These are phyloP conservation scores for Solanum appendiculatum DNA, from an alignment of 257 asterid genomes.

Conservation along the genomic window DNA sequence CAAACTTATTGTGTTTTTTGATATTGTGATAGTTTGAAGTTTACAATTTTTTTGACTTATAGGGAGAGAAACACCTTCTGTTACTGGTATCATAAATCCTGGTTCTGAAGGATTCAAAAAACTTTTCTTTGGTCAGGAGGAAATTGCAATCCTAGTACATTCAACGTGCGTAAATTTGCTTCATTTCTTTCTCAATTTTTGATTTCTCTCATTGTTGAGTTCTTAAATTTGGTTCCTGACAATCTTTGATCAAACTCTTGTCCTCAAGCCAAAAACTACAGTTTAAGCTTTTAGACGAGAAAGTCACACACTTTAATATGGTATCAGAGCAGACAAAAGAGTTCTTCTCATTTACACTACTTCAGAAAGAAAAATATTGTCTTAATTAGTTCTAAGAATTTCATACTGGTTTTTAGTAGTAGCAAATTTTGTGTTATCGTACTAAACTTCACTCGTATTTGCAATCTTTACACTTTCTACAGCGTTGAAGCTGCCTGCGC, in stretches of 20 bases:
- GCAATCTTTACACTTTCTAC: conserved; percentile 10
- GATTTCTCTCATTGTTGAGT: neutral
- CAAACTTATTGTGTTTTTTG: neutral
- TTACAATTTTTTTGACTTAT: conserved; percentile 7
- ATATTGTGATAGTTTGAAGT: neutral
- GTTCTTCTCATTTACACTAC: no score
- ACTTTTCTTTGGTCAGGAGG: conserved; percentile 94
- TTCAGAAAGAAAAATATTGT: no score
- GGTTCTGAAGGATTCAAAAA: conserved; percentile 98
- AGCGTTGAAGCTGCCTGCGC: conserved; percentile 94
- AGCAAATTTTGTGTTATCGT: neutral
- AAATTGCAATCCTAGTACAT: conserved; percentile 92
- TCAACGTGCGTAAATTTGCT: conserved; percentile 40
- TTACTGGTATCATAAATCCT: conserved; percentile 94
- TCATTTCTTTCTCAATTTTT: neutral
- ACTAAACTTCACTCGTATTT: neutral
- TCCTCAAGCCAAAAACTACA: neutral
- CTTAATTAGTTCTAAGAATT: no score
- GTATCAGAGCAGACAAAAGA: no score
- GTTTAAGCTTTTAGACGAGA: neutral
- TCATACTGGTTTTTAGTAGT: no score
- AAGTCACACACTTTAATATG: neutral
- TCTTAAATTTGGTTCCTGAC: neutral
- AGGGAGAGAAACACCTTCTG: conserved; percentile 98
- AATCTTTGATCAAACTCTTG: neutral